phyloP scores from a whole-genome alignment of 352 stramenopile species.

The Globisporangium acanthophoron region DNA sequence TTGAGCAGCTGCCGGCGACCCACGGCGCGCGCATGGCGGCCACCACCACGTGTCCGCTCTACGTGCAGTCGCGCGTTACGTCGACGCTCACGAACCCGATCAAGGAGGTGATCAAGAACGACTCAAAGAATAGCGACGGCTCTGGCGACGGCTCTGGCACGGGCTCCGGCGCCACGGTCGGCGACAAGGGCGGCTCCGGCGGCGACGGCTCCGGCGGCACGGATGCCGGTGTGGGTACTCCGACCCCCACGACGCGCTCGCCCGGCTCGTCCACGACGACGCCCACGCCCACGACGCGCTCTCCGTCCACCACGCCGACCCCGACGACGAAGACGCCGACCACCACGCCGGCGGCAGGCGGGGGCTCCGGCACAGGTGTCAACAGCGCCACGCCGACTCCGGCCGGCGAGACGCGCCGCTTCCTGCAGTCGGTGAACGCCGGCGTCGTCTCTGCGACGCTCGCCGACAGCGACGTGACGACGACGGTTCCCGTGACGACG shows the following conservation, averaged over 20 bases:
- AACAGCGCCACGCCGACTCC: constrained; percentile 1
- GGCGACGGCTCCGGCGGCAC: not conserved
- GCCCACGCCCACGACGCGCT: constrained; percentile 6
- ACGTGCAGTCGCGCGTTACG: constrained; percentile 43
- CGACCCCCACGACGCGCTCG: not conserved
- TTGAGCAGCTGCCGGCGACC: constrained; percentile 12
- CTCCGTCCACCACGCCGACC: not conserved
- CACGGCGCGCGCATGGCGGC: constrained; percentile 13
- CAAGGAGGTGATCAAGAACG: constrained; percentile 28
- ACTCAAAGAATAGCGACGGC: constrained; percentile 3
- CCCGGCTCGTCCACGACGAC: constrained; percentile 1
- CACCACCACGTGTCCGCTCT: constrained; percentile 53
- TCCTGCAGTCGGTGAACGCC: constrained; percentile 4
- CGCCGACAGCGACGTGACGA: not conserved
- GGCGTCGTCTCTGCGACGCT: not conserved
- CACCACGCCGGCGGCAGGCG: not conserved
- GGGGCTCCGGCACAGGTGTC: not conserved
- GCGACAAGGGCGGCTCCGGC: not conserved
- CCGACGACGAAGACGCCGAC: constrained; percentile 6
- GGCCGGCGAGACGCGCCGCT: constrained; percentile 4
- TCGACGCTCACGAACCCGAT: constrained; percentile 63
- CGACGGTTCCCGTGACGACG: not conserved
- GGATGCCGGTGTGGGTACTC: not conserved
- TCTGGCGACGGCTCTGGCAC: constrained; percentile 4
- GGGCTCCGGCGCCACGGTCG: constrained; percentile 3